These are phyloP conservation scores for Pseudopyricularia javanii DNA, from an alignment of 2,329 filamentous ascomycete species.

Conservation along the genomic window DNA sequence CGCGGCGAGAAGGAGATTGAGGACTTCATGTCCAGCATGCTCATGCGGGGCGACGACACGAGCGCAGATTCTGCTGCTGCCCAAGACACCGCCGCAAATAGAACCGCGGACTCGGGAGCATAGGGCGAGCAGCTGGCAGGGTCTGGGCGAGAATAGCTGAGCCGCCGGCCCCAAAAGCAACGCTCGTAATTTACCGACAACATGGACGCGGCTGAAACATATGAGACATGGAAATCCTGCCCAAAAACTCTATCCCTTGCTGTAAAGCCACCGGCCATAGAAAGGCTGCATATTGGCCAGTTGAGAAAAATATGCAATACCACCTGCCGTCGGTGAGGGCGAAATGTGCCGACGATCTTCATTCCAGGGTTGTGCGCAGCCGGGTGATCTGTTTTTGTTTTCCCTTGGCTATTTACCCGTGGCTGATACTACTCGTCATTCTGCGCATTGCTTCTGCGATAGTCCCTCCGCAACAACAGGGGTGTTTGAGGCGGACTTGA, in stretches of 20 bases:
- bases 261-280: not conserved
- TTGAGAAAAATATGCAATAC: not conserved
- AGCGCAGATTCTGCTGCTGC: too few relatives aligned
- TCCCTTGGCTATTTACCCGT: too few relatives aligned
- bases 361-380: not conserved
- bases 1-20: constrained; percentile 49
- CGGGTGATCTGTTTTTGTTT: not conserved
- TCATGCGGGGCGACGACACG: constrained; percentile 17
- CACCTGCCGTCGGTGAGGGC: not conserved
- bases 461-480: too few relatives aligned
- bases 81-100: not conserved
- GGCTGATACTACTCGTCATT: not conserved
- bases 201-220: not conserved
- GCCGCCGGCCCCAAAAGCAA: not conserved
- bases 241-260: not conserved
- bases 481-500: not conserved
- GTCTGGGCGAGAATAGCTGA: not conserved
- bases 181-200: too few relatives aligned
- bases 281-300: not conserved
- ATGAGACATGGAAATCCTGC: not conserved
- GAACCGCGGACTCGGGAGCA: not conserved
- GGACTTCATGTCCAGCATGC: constrained; percentile 45
- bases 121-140: not conserved
- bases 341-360: not conserved
- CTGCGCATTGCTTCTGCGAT: not conserved